Percentiles rank a stretch among this genome's conserved stretches.
These are phyloP conservation scores for Coleophoma cylindrospora DNA, from an alignment of 2,329 filamentous ascomycete species.

Conservation along the genomic window DNA sequence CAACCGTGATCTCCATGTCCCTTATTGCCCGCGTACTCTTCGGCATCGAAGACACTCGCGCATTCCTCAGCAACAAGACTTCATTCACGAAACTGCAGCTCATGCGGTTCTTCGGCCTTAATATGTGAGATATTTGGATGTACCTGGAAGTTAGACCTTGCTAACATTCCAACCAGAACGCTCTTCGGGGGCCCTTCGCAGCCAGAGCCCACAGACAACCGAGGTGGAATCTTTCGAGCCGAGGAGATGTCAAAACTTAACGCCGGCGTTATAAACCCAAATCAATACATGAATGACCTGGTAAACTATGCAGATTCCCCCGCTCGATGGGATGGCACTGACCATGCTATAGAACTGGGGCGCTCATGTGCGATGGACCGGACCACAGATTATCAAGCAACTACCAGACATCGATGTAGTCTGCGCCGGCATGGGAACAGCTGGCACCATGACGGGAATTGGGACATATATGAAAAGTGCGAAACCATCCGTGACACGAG, in stretches of 20 bases:
- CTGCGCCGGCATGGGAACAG: slow-evolving; percentile 53
- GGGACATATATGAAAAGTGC: slow-evolving; percentile 35
- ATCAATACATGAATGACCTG: slow-evolving; percentile 49
- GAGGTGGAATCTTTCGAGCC: slow-evolving; percentile 47
- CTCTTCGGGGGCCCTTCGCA: slow-evolving; percentile 56
- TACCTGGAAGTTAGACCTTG: not conserved
- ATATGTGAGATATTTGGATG: slow-evolving; percentile 32
- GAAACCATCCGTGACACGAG: slow-evolving; percentile 27
- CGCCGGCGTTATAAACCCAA: slow-evolving; percentile 42
- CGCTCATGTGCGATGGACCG: slow-evolving; percentile 53
- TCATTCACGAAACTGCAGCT: slow-evolving; percentile 45
- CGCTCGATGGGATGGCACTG: not conserved
- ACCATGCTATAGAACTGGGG: slow-evolving; percentile 39
- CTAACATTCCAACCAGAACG: slow-evolving; percentile 28
- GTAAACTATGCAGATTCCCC: not conserved
- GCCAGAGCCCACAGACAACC: slow-evolving; percentile 46
- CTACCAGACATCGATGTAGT: slow-evolving; percentile 51
- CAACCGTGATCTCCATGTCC: slow-evolving; percentile 56
- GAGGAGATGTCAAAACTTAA: slow-evolving; percentile 35
- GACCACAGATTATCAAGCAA: slow-evolving; percentile 51
- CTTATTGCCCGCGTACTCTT: slow-evolving; percentile 47
- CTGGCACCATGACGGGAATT: slow-evolving; percentile 37
- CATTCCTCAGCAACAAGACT: slow-evolving; percentile 56
- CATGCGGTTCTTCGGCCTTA: slow-evolving; percentile 55
- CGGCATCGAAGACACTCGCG: slow-evolving; percentile 44